Evolutionary conservation across 148 eudicot species (phyloP).

Genomic region (Pharnaceum exiguum): DNA sequence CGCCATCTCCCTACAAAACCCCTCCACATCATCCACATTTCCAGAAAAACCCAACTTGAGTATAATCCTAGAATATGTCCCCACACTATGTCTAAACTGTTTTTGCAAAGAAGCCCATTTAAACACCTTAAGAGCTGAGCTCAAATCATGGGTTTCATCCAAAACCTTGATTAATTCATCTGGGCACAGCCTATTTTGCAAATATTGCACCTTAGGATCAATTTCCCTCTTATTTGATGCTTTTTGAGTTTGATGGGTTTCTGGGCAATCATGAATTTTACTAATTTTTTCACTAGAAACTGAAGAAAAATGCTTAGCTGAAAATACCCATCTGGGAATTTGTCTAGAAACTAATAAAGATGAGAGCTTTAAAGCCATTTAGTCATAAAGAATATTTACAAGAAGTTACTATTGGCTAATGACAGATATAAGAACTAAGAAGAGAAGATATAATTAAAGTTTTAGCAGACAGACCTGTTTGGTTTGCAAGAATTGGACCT

Average conservation of each 20-base stretch:
- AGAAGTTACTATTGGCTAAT: no score
- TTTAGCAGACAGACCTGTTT: no score
- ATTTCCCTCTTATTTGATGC: slow-evolving; percentile 8
- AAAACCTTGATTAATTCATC: slow-evolving; percentile 44
- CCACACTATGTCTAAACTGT: slow-evolving; percentile 40
- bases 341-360: slow-evolving; percentile 29
- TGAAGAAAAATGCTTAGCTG: slow-evolving; percentile 31
- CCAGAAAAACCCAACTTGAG: slow-evolving; percentile 59
- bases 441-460: no score
- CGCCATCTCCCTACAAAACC: slow-evolving; percentile 55
- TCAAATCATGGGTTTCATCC: slow-evolving; percentile 48
- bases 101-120: slow-evolving; percentile 72
- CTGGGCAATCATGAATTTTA: slow-evolving; percentile 5
- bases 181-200: slow-evolving; percentile 46
- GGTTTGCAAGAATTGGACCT: no score
- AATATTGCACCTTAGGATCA: slow-evolving; percentile 37
- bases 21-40: slow-evolving; percentile 55
- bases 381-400: slow-evolving; percentile 8
- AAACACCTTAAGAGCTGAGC: slow-evolving; percentile 52
- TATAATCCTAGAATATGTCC: slow-evolving; percentile 47
- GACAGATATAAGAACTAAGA: no score
- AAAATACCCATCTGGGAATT: slow-evolving; percentile 37
- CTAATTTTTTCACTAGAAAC: slow-evolving; percentile 35
- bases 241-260: slow-evolving; percentile 5
- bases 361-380: slow-evolving; percentile 20